Evolutionary conservation across 441 rosid species (phyloP), one percentile per base, ranked within the genome.

Genomic region (Aleurites moluccanus): DNA sequence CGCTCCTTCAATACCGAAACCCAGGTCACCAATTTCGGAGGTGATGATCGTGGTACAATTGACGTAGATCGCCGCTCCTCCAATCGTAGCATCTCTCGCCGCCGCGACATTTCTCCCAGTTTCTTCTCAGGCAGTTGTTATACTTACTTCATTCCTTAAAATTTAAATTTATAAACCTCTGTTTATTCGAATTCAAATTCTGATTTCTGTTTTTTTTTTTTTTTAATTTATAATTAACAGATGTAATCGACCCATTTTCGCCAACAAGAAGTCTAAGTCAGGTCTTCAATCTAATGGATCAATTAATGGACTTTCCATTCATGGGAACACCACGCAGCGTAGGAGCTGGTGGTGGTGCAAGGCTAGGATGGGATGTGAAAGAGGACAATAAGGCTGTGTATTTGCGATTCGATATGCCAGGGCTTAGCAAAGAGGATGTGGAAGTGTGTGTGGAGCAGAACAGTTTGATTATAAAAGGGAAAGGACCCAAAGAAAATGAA

Each of bases 241-340:
- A 90, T 72, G 86, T 80, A 42, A 77, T 89, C 9, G 93, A 87
- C 60, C 90, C 92, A 3, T 86, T 91, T 11, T 84, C 84, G 0
- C 89, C 94, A 6, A 75, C 87, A 0, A 83, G 92, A 77, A 91
- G 87, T 52, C 74, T 90, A 3, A 83, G 85, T 69, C 95, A 91
- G 69, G 85, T 91, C 44, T 74, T 86, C 55, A 85, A 91, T 76
- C 67, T 88, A 15, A 79, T 87, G 91, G 90, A 89, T 73, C 92
- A 79, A 10, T 53, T 92, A 38, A 69, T 84, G 82, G 92, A 87
- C 67, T 81, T 74, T 49, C 97, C 97, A 6, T 47, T 83, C 56
- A 30, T 82, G 13, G 69, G 85, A 3, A 73, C 87, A 0, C 69
- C 82, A 0, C 73, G 85, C 0, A 86, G 89, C 47, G 75, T 79